Conservation (phyloP, 2,329 filamentous ascomycete species). For the Fusarium nelsonii region DNA sequence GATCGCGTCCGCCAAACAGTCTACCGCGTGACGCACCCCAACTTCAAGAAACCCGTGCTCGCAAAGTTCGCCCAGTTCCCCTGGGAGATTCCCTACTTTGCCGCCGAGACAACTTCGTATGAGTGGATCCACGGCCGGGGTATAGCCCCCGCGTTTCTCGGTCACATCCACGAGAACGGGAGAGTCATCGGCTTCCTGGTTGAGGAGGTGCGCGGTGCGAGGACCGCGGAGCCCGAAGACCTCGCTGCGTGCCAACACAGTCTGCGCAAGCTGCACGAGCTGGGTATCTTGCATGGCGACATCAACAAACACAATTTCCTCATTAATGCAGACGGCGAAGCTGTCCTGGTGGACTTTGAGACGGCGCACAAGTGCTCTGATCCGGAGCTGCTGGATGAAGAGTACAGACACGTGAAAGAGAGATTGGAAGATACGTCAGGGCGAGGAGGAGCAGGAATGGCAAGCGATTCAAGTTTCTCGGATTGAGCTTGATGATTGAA, state of each 20-base stretch:
- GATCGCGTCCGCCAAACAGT: slow-evolving; percentile 48
- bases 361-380: slow-evolving; percentile 47
- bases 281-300: slow-evolving; percentile 52
- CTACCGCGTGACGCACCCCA: slow-evolving; percentile 45
- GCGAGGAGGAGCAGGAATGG: slow-evolving; percentile 44
- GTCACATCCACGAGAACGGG: slow-evolving; percentile 50
- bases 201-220: slow-evolving; percentile 43
- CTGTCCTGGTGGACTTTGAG: slow-evolving; percentile 52
- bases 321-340: slow-evolving; percentile 45
- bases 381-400: slow-evolving; percentile 39
- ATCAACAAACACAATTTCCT: slow-evolving; percentile 54
- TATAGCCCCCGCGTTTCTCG: slow-evolving; percentile 50
- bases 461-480: slow-evolving; percentile 45
- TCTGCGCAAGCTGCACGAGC: slow-evolving; percentile 46
- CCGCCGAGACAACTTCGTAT: slow-evolving; percentile 50
- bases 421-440: slow-evolving; percentile 45
- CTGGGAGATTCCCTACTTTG: slow-evolving; percentile 50
- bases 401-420: slow-evolving; percentile 41
- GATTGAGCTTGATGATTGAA: slow-evolving; percentile 30
- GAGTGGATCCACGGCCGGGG: slow-evolving; percentile 47
- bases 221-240: slow-evolving; percentile 48
- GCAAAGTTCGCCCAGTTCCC: slow-evolving; percentile 49
- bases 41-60: slow-evolving; percentile 40
- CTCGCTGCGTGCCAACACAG: slow-evolving; percentile 47
- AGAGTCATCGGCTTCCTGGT: slow-evolving; percentile 50